phyloP scores from a whole-genome alignment of 805 yeast genomes.

The Teunomyces stri region DNA sequence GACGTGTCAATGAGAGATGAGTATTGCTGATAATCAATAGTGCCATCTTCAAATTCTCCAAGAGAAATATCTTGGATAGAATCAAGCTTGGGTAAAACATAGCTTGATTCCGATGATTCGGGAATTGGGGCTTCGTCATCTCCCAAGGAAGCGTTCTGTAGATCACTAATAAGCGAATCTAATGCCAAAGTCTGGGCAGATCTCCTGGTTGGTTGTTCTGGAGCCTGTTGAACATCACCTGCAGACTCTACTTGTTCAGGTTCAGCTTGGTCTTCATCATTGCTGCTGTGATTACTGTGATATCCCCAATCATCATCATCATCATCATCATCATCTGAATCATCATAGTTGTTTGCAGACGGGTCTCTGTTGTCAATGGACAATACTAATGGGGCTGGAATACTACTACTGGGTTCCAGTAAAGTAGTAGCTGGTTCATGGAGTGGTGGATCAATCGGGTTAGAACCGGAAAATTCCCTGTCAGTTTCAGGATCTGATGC shows the following conservation, averaged over 20 bases:
- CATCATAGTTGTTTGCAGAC: slow-evolving; percentile 9
- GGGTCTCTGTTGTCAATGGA: slow-evolving; percentile 20
- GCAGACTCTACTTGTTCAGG: not conserved
- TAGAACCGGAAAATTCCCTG: not conserved
- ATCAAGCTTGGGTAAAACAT: slow-evolving; percentile 20
- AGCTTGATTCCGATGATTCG: not conserved
- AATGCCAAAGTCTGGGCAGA: slow-evolving; percentile 26
- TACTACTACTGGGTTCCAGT: not conserved
- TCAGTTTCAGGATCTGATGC: not conserved
- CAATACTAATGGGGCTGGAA: slow-evolving; percentile 20
- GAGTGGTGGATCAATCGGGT: not conserved
- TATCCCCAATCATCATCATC: slow-evolving; percentile 25
- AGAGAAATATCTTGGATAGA: slow-evolving; percentile 12
- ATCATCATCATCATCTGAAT: slow-evolving; percentile 10
- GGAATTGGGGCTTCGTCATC: not conserved
- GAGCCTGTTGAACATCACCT: too few relatives aligned
- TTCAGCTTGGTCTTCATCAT: not conserved
- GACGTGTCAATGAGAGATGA: slow-evolving; percentile 14
- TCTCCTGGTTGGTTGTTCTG: slow-evolving; percentile 1
- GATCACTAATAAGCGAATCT: slow-evolving; percentile 38
- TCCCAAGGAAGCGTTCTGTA: slow-evolving; percentile 19
- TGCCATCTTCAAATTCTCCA: not conserved
- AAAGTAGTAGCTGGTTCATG: not conserved
- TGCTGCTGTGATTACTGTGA: slow-evolving; percentile 19
- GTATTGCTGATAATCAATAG: not conserved